These are phyloP conservation scores for Escovopsis sp. DNA, from an alignment of 2,329 filamentous ascomycete genomes.

Conservation along the genomic window DNA sequence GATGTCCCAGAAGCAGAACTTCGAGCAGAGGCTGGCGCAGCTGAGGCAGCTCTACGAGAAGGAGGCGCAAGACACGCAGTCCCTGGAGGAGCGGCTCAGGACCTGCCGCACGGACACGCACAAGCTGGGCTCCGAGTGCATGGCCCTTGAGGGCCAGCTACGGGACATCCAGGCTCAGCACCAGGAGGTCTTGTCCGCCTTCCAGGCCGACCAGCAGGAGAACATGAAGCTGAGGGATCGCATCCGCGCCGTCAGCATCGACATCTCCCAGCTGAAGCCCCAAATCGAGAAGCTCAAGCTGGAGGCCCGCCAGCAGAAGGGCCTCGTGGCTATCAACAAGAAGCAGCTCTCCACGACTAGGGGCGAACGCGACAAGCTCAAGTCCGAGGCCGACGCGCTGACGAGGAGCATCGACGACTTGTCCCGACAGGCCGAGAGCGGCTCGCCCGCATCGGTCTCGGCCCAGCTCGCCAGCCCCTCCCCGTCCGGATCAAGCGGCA, in stretches of 20 bases:
- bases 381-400: conserved; percentile 58
- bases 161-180: conserved; percentile 75
- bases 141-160: conserved; percentile 64
- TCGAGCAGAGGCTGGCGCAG: conserved; percentile 76
- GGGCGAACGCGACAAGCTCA: conserved; percentile 74
- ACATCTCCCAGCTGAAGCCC: conserved; percentile 72
- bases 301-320: conserved; percentile 88
- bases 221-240: conserved; percentile 75
- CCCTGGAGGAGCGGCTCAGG: conserved; percentile 68
- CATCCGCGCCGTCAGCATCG: conserved; percentile 67
- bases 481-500: conserved; percentile 54
- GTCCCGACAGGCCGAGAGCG: conserved; percentile 34
- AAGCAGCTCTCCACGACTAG: conserved; percentile 90
- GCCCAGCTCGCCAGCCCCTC: conserved; percentile 53
- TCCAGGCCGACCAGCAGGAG: conserved; percentile 80
- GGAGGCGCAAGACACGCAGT: conserved; percentile 73
- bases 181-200: conserved; percentile 53
- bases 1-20: conserved; percentile 77
- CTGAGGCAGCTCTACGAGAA: conserved; percentile 83
- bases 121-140: conserved; percentile 71
- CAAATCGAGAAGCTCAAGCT: conserved; percentile 86
- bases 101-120: conserved; percentile 64
- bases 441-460: conserved; percentile 31
- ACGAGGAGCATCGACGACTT: conserved; percentile 46
- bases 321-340: conserved; percentile 93